Percentiles rank a stretch among this genome's conserved stretches.
phyloP scores from a whole-genome alignment of 1,139 yeast species.

The Protomyces arabidopsidicola region DNA sequence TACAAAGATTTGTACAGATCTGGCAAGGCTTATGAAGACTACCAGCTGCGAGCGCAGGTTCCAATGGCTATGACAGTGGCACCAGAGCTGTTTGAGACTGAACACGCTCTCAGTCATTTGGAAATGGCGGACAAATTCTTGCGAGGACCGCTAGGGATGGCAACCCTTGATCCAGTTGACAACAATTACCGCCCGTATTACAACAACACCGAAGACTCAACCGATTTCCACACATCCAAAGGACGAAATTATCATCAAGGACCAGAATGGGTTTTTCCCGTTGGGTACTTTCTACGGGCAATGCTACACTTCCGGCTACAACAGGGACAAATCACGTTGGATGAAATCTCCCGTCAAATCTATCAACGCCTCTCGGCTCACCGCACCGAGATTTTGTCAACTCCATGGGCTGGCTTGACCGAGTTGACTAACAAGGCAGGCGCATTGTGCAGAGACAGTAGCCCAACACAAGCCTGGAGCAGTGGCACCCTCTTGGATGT shows the following conservation, averaged over 20 bases:
- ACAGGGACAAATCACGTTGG: conserved; percentile 34
- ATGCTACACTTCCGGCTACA: conserved; percentile 51
- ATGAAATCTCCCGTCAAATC: conserved; percentile 45
- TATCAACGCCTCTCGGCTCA: conserved; percentile 58
- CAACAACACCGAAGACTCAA: conserved; percentile 69
- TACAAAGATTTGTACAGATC: conserved; percentile 79
- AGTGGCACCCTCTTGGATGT: conserved; percentile 77
- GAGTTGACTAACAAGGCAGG: conserved; percentile 91
- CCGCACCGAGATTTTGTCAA: conserved; percentile 61
- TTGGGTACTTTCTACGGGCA: conserved; percentile 83
- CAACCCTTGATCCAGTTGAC: conserved; percentile 87
- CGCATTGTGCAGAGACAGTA: conserved; percentile 70
- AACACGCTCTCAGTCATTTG: conserved; percentile 60
- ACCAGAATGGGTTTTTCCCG: conserved; percentile 96
- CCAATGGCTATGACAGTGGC: conserved; percentile 90
- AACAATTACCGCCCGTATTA: conserved; percentile 88
- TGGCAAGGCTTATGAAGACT: conserved; percentile 88
- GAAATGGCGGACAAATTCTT: conserved; percentile 64
- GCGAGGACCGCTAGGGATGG: conserved; percentile 88
- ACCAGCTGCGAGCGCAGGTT: conserved; percentile 87
- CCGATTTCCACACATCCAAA: conserved; percentile 86
- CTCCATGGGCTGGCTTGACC: conserved; percentile 90
- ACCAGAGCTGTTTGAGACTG: conserved; percentile 73
- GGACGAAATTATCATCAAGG: conserved; percentile 98
- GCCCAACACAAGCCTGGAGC: conserved; percentile 98